phyloP scores from a whole-genome alignment of 2,329 filamentous ascomycete genomes.

The Lachnellula arida region DNA sequence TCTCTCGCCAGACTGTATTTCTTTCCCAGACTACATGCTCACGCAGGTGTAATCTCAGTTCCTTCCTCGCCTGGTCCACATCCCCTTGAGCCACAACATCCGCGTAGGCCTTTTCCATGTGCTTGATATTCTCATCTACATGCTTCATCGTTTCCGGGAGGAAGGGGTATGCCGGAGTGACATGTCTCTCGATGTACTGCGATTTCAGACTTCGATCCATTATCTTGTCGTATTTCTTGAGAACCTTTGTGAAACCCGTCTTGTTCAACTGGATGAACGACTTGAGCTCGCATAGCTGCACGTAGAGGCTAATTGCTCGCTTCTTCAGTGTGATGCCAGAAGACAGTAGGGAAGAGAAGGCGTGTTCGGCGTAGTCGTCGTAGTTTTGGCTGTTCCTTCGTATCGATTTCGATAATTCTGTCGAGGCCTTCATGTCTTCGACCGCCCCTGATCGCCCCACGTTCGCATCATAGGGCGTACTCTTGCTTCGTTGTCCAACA shows the following conservation, averaged over 20 bases:
- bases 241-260: constrained; percentile 91
- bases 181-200: constrained; percentile 67
- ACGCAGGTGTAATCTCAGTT: constrained; percentile 82
- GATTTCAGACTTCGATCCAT: constrained; percentile 75
- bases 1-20: constrained; percentile 97
- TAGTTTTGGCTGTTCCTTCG: constrained; percentile 62
- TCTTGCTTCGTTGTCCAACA: constrained; percentile 32
- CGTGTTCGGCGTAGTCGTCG: constrained; percentile 76
- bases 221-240: constrained; percentile 99
- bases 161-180: constrained; percentile 80
- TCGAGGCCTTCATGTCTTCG: constrained; percentile 57
- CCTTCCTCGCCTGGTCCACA: constrained; percentile 68
- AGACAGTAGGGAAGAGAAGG: constrained; percentile 62
- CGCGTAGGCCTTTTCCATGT: constrained; percentile 76
- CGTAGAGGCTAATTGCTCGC: constrained; percentile 79
- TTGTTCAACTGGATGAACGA: constrained; percentile 95
- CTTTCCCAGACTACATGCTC: constrained; percentile 99
- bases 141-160: constrained; percentile 63
- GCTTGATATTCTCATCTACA: constrained; percentile 66
- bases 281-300: constrained; percentile 89
- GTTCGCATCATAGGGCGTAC: constrained; percentile 22
- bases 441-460: constrained; percentile 18
- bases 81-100: constrained; percentile 80
- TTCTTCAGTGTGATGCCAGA: constrained; percentile 86
- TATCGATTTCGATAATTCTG: constrained; percentile 53